Base-by-base conservation (phyloP, 1,284 basidiomycete species). In the Tetrapyrgos nigripes region DNA sequence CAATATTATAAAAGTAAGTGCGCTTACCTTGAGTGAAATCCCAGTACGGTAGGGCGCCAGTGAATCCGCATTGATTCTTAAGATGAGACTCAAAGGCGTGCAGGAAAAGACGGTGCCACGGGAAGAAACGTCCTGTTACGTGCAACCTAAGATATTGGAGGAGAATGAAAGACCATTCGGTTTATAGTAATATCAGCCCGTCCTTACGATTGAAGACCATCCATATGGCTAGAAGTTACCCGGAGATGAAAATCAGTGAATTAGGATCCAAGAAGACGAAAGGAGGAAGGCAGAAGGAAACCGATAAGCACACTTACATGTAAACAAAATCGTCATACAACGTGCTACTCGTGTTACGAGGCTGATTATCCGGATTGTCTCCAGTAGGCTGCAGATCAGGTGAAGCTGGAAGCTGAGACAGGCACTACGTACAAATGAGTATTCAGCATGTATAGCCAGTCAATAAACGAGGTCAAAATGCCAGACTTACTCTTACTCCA, bases 61-160 rank as follows among this genome's bases (percentile, higher is more conserved):
- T 66, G 62, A 69, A 79, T 4, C 70, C 69, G 60, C 77, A 79
- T 37, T 67, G 68, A 11, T 62, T 57, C 48, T 68, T 71, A 31
- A 79, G 67, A 4, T 66, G 67, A 1, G 56, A 44, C 58, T 78
- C 76, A 53, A 72, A 69, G 10, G 58, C 62, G 27, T 68, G 54
- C 10, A 77, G 58, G 53, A 71, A 77, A 69, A 70, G 75, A 1
- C 77, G 71, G 58, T 79, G 77, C 66, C 70, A 79, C 0, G 75
- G 76, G 31, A 76, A 65, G 64, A 79, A 79, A 11, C 70, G 57
- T 2, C 72, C 75, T 9, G 73, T 76, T 27, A 64, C 66, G 50
- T 78, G 76, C n/a, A 77, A 74, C 73, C 74, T 17, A 19, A 23
- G 13, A 9, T 28, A 27, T 13, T 21, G n/a, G n/a, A n/a, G 45